Evolutionary conservation across 1,284 basidiomycete species (phyloP).

Genomic region (Tremellales sp.): DNA sequence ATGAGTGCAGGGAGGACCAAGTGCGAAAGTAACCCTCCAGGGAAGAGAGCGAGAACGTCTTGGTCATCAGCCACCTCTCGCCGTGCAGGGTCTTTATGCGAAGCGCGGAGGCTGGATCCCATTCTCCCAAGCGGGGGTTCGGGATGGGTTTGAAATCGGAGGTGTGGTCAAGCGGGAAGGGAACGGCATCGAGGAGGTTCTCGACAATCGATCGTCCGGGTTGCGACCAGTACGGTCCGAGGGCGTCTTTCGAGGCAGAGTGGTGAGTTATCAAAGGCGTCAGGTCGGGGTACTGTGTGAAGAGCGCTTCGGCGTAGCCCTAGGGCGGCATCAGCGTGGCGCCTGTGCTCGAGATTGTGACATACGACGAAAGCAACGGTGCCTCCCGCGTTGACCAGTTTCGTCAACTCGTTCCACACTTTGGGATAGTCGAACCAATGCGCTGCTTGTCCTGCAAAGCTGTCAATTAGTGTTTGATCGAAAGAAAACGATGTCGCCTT

Average conservation of each 20-base stretch:
- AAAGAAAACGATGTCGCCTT: conserved; percentile 15
- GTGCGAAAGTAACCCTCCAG: conserved; percentile 68
- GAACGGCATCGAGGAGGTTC: conserved; percentile 64
- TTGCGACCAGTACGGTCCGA: conserved; percentile 74
- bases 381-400: conserved; percentile 64
- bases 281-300: conserved; percentile 59
- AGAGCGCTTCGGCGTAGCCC: conserved; percentile 74
- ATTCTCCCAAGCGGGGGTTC: conserved; percentile 31
- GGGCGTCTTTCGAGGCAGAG: conserved; percentile 44
- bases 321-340: conserved; percentile 35
- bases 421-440: conserved; percentile 81
- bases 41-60: conserved; percentile 61
- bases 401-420: conserved; percentile 65
- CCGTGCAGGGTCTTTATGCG: conserved; percentile 15
- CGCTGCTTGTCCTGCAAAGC: conserved; percentile 65
- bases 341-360: conserved; percentile 3
- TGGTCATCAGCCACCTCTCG: conserved; percentile 56
- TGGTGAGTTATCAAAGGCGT: conserved; percentile 56
- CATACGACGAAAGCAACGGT: conserved; percentile 72
- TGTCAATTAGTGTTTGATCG: neutral
- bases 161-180: conserved; percentile 53
- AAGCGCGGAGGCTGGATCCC: conserved; percentile 26
- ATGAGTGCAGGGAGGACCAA: conserved; percentile 67
- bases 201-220: conserved; percentile 75
- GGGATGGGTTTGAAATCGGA: conserved; percentile 20